phyloP scores from a whole-genome alignment of 1,284 basidiomycete species.

The Ustilago shanxiensis region DNA sequence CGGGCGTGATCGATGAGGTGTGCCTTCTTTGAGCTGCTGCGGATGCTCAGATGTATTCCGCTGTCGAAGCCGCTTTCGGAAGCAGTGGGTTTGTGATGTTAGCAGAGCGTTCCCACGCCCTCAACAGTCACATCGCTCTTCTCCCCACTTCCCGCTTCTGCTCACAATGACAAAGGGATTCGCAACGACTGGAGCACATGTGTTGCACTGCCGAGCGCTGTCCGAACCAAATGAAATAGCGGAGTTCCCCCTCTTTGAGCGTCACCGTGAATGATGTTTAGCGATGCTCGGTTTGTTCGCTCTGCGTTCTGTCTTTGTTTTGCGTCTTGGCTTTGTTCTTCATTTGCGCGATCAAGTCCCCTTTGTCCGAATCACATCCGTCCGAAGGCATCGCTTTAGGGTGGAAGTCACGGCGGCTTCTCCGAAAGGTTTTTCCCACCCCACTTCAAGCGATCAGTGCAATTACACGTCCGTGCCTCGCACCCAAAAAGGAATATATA shows the following conservation, averaged over 20 bases:
- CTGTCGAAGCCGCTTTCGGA: background rate
- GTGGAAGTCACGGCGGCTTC: background rate
- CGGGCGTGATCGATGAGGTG: background rate
- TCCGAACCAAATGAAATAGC: background rate
- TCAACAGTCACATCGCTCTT: background rate
- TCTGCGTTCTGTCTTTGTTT: background rate
- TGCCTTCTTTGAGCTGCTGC: background rate
- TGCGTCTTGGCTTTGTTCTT: background rate
- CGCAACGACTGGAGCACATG: no score
- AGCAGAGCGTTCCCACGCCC: background rate
- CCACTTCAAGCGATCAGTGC: no score
- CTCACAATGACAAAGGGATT: background rate
- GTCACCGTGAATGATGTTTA: background rate
- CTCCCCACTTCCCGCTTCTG: background rate
- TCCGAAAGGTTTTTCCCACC: background rate
- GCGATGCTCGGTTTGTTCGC: background rate
- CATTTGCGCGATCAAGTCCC: slow-evolving; percentile 1
- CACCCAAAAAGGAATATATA: slow-evolving; percentile 9
- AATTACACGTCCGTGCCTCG: background rate
- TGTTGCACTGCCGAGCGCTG: no score
- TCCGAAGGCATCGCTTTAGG: background rate
- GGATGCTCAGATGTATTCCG: background rate
- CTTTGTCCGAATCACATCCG: background rate
- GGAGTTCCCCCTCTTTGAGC: no score
- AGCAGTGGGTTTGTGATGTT: background rate